Base-by-base conservation (phyloP, 75 land plant species). In the Pseudotsuga menziesii region DNA sequence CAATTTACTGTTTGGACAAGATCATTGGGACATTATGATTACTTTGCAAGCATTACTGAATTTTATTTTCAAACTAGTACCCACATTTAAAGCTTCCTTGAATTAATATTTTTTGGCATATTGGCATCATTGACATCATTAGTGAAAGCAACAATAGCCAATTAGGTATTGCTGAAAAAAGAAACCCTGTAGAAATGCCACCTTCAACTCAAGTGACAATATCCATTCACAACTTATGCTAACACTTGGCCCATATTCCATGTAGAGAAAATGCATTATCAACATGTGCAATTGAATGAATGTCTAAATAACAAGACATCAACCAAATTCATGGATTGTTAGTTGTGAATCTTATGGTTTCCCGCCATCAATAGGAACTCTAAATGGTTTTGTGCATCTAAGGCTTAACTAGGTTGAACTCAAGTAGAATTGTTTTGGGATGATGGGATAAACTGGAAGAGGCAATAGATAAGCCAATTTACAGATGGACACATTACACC, bases 381-480 rank as follows among this genome's bases (percentile, higher is more conserved):
- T n/a, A n/a, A n/a, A n/a, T n/a, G n/a, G n/a, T n/a, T n/a, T 20
- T 69, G n/a, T 6, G 23, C 8, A 17, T 19, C 5, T 7, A 52
- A 69, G 72, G 72, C 9, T 69, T 1, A 8, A 41, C 52, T 4
- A 41, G 72, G 11, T 69, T 69, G 52, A 69, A 69, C 9, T 69
- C 8, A 1, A 9, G 9, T 8, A 23, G 52, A 69, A 39, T 52
- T 0, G 0, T 69, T n/a, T 69, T 13, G 11, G 72, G 25, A 69
- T 69, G 3, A 32, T 69, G 39, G 69, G 99, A 98, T 41, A 96
- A 96, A 79, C 75, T 96, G 14, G 91, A 90, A 82, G 99, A 94
- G 83, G 99, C 99, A 58, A 70, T 22, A 32, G 99, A 96, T 80
- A 90, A 89, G 83, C 76, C 76, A 54, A 89, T 96, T 39, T 96